Percentiles rank a stretch among this genome's conserved stretches.
Conservation (phyloP, 495 filamentous ascomycete species). For the Podospora comata region DNA sequence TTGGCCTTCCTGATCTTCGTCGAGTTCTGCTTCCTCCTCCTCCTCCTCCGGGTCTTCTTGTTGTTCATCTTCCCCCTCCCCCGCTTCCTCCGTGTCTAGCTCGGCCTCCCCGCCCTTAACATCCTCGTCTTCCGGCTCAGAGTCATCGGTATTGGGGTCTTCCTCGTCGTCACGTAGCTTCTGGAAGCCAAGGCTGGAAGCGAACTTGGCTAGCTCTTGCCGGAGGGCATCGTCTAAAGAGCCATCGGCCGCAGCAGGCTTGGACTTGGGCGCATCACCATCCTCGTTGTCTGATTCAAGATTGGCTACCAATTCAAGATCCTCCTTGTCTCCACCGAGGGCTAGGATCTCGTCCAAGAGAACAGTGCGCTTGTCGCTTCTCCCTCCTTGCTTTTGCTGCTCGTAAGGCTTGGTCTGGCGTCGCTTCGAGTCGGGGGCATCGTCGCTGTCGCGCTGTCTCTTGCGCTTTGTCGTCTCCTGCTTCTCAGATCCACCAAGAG, state of each 20-base stretch:
- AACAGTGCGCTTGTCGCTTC: slow-evolving; percentile 34
- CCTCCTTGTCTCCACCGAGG: slow-evolving; percentile 74
- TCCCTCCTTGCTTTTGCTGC: slow-evolving; percentile 7
- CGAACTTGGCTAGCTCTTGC: slow-evolving; percentile 45
- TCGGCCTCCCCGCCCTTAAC: slow-evolving; percentile 28
- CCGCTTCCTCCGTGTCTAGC: slow-evolving; percentile 25
- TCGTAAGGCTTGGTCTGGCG: slow-evolving; percentile 36
- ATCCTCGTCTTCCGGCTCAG: slow-evolving; percentile 32
- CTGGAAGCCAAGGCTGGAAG: slow-evolving; percentile 46
- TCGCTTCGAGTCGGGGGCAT: slow-evolving; percentile 48
- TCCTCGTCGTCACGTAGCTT: slow-evolving; percentile 33
- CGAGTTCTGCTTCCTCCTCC: slow-evolving; percentile 26
- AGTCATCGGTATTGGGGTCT: slow-evolving; percentile 33
- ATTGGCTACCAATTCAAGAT: slow-evolving; percentile 62
- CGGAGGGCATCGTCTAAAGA: slow-evolving; percentile 36
- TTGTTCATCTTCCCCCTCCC: slow-evolving; percentile 29
- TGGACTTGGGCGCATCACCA: slow-evolving; percentile 37
- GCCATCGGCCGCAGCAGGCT: slow-evolving; percentile 22
- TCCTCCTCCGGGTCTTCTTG: background rate
- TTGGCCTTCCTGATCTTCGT: slow-evolving; percentile 7
- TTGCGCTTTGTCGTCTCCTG: slow-evolving; percentile 44
- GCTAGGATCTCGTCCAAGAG: slow-evolving; percentile 67
- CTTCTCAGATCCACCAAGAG: slow-evolving; percentile 34
- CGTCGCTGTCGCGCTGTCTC: slow-evolving; percentile 34
- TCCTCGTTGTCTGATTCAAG: slow-evolving; percentile 61